phyloP scores from a whole-genome alignment of 768 basidiomycete species.

The Tubosaeta brunneosetosa region DNA sequence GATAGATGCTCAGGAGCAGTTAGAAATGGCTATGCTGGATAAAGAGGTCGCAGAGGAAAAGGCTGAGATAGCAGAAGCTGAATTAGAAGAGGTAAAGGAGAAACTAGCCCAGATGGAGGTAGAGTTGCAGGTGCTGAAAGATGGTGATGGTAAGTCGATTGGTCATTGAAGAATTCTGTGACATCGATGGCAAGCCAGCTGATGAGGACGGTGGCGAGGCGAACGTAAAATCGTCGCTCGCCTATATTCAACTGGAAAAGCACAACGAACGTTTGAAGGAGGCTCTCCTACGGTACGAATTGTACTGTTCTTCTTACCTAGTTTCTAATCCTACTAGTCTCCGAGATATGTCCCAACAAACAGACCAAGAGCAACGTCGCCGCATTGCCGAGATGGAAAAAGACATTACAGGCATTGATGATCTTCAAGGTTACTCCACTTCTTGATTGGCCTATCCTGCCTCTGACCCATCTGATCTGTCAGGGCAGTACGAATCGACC shows the following conservation, averaged over 20 bases:
- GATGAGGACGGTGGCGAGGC: constrained; percentile 28
- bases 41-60: constrained; percentile 96
- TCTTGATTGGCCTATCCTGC: background rate
- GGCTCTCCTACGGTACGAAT: constrained; percentile 71
- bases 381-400: constrained; percentile 87
- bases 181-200: constrained; percentile 13
- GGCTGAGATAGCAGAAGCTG: constrained; percentile 72
- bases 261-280: constrained; percentile 96
- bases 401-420: constrained; percentile 72
- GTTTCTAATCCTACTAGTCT: constrained; percentile 42
- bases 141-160: constrained; percentile 37
- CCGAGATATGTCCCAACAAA: constrained; percentile 84
- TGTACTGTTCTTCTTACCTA: background rate
- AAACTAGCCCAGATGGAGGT: constrained; percentile 74
- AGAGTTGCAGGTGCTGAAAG: constrained; percentile 75
- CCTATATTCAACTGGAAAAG: constrained; percentile 86
- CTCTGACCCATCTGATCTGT: constrained; percentile 5
- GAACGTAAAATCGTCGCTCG: constrained; percentile 53
- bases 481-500: constrained; percentile 76
- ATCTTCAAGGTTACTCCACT: constrained; percentile 62
- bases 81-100: constrained; percentile 77
- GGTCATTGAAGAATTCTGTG: background rate
- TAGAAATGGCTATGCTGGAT: constrained; percentile 94
- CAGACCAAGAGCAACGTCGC: constrained; percentile 76
- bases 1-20: constrained; percentile 78